phyloP scores from a whole-genome alignment of 257 asterid species.

The Solanum etuberosum region DNA sequence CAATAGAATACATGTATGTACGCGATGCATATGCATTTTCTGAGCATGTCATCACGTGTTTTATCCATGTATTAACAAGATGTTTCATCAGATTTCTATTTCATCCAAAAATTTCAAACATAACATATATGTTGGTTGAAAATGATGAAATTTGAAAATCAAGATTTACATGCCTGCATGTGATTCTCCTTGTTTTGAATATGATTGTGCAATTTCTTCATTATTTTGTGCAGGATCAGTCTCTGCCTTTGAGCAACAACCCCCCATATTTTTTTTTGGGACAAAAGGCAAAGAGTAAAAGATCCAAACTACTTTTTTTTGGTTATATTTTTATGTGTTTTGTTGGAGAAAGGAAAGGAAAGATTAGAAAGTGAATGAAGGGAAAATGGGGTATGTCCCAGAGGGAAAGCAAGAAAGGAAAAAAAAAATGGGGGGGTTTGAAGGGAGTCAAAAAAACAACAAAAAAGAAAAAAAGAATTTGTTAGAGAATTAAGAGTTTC shows the following conservation, averaged over 20 bases:
- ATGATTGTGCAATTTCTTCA: not conserved
- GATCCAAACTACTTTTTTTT: not conserved
- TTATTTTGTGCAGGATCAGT: not conserved
- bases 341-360: not conserved
- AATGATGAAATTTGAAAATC: not conserved
- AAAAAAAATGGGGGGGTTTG: not conserved
- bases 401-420: not conserved
- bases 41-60: not conserved
- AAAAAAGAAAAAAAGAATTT: not conserved
- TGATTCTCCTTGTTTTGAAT: not conserved
- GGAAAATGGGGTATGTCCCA: not conserved
- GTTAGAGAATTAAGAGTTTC: constrained; percentile 1
- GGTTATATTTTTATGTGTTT: not conserved
- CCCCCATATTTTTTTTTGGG: constrained; percentile 24
- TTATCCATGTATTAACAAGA: not conserved
- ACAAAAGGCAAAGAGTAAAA: not conserved
- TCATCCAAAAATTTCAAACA: not conserved
- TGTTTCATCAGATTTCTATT: not conserved
- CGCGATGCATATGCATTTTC: not conserved
- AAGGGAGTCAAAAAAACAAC: not conserved
- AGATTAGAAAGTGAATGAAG: not conserved
- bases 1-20: not conserved
- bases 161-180: not conserved
- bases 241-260: constrained; percentile 32
- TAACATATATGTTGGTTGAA: not conserved